Evolutionary conservation across 805 yeast genomes (phyloP), one percentile per base, ranked within the genome.

Genomic region (Grigorovia transvaalensis): DNA sequence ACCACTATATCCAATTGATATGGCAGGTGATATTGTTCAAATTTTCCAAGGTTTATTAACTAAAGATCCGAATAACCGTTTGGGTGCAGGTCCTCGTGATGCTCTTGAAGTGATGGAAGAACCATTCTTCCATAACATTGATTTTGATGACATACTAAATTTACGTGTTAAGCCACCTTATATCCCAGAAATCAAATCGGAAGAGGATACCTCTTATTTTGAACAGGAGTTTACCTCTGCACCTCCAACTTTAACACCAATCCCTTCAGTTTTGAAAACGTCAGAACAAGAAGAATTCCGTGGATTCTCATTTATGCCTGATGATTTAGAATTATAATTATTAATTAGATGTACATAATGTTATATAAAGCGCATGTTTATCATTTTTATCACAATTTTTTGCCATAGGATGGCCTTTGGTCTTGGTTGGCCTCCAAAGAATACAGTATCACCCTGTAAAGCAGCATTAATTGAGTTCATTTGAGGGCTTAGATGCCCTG

Each of bases 21-120:
- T 93, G 97, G 93, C 96, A 1, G 83, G 95, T 54, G 96, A 90
- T 66, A 88, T 96, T 1, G 99, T 93, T 42, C 89, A 95, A 56
- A 84, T 93, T 47, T 77, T 93, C 68, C 97, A 91, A 69, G 89
- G 91, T 45, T 76, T 93, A 57, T 74, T 93, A 57, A 88, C 96
- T 1, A 85, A 95, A 65, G 96, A 91, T 65, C 96, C 97, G 15
- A 70, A 71, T 18, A 74, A 77, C 56, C 84, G 99, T 65, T 72
- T 93, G 44, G 99, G 99, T 41, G 78, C 89, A 18, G 85, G 96
- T 9, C 84, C 84, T 50, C 76, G 82, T 54, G 99, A 93, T 70
- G 98, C 98, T 2, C 73, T 75, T 55, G 99, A 93, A 54, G 86
- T 93, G 56, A 93, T 88, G 96, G 89, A 81, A 54, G 99, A 93